Evolutionary conservation across 2,329 filamentous ascomycete genomes (phyloP), one percentile per base, ranked within the genome.

Genomic region (Aquanectria penicillioides): DNA sequence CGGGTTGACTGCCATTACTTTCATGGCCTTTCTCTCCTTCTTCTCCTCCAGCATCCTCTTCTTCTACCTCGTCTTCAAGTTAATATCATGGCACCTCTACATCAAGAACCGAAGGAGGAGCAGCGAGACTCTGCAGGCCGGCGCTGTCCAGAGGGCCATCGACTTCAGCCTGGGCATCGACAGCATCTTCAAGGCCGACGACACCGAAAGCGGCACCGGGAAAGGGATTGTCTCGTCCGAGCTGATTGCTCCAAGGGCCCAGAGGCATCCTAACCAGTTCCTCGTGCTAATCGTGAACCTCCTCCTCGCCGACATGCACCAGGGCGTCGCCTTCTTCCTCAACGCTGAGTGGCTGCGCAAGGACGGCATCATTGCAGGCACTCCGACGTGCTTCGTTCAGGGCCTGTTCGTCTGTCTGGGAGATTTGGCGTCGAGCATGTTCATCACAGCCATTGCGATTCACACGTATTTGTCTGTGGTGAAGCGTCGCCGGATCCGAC

Each of bases 251-350:
- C 66, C 69, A 11, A 11, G 6, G 13, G 47, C 70, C 22, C 72
- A 70, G 33, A 73, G 76, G 17, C 75, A 78, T 6, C 81, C 81
- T 0, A 91, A 90, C 63, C 89, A 91, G 72, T 89, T 91, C 67
- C 80, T 91, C 23, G 78, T 91, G 0, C 79, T 92, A 5, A 88
- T 91, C 57, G 85, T 89, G 71, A 91, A 91, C 70, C 81, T 92
- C 0, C 77, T 92, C 5, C 74, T 89, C 18, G 88, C 89, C 57
- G 89, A 92, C 65, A 81, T 90, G 53, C 85, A 89, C 67, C 89
- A 91, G 67, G 81, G 86, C 7, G 71, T 85, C 1, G 85, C 87
- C 4, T 92, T 91, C 69, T 67, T 89, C 37, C 77, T 91, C 44
- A 90, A 88, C 60, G 81, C 82, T 4, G 76, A 82, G 29, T 89